phyloP scores from a whole-genome alignment of 1,139 yeast species.

The Taphrina flavorubra region DNA sequence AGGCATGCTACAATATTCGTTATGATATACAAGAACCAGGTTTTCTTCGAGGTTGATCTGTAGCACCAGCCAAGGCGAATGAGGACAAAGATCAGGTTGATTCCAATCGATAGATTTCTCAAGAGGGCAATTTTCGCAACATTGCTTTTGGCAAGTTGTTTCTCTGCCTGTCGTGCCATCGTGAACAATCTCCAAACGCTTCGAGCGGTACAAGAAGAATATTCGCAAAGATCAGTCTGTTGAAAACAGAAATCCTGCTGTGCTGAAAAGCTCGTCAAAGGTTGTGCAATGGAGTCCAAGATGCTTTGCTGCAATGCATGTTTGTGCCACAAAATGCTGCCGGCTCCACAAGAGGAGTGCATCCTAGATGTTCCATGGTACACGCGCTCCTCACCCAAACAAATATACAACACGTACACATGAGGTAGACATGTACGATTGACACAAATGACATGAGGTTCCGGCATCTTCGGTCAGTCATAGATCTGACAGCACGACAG shows the following conservation, averaged over 20 bases:
- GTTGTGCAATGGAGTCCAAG: too few relatives aligned
- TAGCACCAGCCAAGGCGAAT: constrained; percentile 58
- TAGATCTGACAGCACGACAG: background rate
- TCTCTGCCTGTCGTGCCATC: constrained; percentile 71
- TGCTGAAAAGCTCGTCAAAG: too few relatives aligned
- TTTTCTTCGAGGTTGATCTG: constrained; percentile 54
- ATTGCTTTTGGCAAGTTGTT: constrained; percentile 71
- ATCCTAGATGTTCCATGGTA: background rate
- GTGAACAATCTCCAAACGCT: too few relatives aligned
- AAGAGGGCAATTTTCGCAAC: constrained; percentile 61
- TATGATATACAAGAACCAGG: constrained; percentile 60
- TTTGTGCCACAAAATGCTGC: too few relatives aligned
- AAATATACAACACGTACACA: too few relatives aligned
- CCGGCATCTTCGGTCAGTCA: background rate
- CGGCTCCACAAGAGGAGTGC: background rate
- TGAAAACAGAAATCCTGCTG: too few relatives aligned
- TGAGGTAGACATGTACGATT: background rate
- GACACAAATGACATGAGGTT: background rate
- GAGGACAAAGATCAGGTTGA: constrained; percentile 57
- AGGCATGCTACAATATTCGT: constrained; percentile 64
- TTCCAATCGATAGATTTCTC: constrained; percentile 58
- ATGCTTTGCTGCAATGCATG: too few relatives aligned
- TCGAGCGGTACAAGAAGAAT: too few relatives aligned
- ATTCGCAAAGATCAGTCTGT: too few relatives aligned
- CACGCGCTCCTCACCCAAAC: background rate